These are phyloP conservation scores for Onygenales sp. DNA, from an alignment of 2,329 filamentous ascomycete species.

Conservation along the genomic window DNA sequence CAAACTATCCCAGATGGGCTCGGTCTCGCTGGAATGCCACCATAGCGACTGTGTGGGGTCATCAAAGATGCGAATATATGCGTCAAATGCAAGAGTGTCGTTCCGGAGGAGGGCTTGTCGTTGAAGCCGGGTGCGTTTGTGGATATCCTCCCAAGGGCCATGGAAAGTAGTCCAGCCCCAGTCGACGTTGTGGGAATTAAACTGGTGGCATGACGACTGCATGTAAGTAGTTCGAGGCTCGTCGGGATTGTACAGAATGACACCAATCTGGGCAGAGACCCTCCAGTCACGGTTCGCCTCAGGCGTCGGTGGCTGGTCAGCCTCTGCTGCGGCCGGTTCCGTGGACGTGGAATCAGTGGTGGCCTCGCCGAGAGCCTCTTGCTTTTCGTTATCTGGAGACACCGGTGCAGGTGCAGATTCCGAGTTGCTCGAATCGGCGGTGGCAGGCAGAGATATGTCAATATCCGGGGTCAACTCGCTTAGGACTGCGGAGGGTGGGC, in stretches of 20 bases:
- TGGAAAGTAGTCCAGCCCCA: slow-evolving; percentile 57
- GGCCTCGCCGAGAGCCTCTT: slow-evolving; percentile 5
- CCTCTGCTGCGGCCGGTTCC: slow-evolving; percentile 1
- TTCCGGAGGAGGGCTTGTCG: slow-evolving; percentile 50
- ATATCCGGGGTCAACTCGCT: slow-evolving; percentile 22
- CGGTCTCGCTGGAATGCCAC: slow-evolving; percentile 48
- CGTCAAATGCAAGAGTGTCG: slow-evolving; percentile 53
- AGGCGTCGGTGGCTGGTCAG: slow-evolving; percentile 4
- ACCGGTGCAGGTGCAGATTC: slow-evolving; percentile 7
- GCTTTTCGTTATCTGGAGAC: slow-evolving; percentile 5
- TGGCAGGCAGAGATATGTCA: slow-evolving; percentile 21
- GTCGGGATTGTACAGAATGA: slow-evolving; percentile 54
- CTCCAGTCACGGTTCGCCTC: slow-evolving; percentile 27
- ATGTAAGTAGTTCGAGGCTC: slow-evolving; percentile 51
- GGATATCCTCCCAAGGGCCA: slow-evolving; percentile 49
- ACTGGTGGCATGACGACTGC: slow-evolving; percentile 50
- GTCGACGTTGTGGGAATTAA: slow-evolving; percentile 48
- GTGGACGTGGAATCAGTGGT: slow-evolving; percentile 1
- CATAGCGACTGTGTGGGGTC: slow-evolving; percentile 53
- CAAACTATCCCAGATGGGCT: slow-evolving; percentile 47
- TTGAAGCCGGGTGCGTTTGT: slow-evolving; percentile 47
- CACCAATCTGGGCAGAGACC: slow-evolving; percentile 50
- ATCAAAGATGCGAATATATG: slow-evolving; percentile 51
- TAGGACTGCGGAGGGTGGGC: slow-evolving; percentile 26
- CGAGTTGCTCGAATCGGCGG: slow-evolving; percentile 18